Evolutionary conservation across 2,329 filamentous ascomycete genomes (phyloP), one percentile per base, ranked within the genome.

Genomic region (Sporothrix brunneoviolacea): DNA sequence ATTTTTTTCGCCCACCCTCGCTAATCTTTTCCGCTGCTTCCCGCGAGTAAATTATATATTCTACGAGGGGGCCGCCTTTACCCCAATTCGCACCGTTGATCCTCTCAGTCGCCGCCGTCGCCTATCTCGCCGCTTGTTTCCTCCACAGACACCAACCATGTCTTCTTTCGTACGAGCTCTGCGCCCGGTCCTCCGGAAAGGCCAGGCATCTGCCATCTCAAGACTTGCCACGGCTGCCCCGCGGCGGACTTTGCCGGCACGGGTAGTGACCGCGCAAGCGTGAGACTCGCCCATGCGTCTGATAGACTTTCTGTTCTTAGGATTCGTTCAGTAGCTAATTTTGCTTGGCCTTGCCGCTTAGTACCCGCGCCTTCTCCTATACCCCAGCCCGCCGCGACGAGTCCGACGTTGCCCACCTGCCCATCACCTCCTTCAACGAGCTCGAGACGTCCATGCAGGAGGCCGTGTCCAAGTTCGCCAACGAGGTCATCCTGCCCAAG

Each of bases 361-460:
- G 69, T 57, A 56, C 65, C 52, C 78, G 82, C 58, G 62, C 74
- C 18, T 75, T 89, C 52, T 85, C 83, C 33, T 76, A 76, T 43
- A 86, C 83, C 0, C 58, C 75, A 39, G 65, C 70, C 55, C 76
- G 73, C 58, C 68, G 69, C 59, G 77, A 93, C 68, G 82, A 95
- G 61, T 77, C 83, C 54, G 83, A 87, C 42, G 78, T 96, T 57
- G 83, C 85, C 0, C 91, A 93, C 1, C 96, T 91, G 6, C 93
- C 93, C 47, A 95, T 98, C 70, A 86, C 86, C 38, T 90, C 95
- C 69, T 76, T 95, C 57, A 94, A 88, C 60, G 93, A 98, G 70
- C 84, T 87, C 53, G 93, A 98, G 71, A 64, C 79, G 13, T 81
- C 93, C 63, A 95, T 98, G 87, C 80, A 84, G 56, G 91, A 98